Conservation (phyloP, 2,329 filamentous ascomycete genomes). For the Calonectria naviculata region DNA sequence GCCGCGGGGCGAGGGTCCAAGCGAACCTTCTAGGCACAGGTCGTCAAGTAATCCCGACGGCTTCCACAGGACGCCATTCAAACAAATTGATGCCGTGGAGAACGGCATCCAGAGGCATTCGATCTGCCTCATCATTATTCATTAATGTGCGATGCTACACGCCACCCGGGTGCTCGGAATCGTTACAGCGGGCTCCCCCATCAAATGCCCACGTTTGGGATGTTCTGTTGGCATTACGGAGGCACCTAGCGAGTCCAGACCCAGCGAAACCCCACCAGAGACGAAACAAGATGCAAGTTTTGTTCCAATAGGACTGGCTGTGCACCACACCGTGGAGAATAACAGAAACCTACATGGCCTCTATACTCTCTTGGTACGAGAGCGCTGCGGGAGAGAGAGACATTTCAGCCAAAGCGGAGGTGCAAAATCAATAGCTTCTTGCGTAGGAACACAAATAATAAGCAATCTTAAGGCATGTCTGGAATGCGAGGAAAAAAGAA, state of each 20-base stretch:
- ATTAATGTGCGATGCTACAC: neutral
- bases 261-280: neutral
- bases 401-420: neutral
- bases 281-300: neutral
- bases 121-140: neutral
- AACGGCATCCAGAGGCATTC: neutral
- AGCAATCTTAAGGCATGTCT: neutral
- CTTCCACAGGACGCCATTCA: neutral
- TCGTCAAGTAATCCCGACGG: neutral
- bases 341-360: neutral
- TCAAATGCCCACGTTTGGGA: neutral
- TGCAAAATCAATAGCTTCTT: neutral
- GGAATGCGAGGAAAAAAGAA: constrained; percentile 1
- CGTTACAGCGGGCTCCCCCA: neutral
- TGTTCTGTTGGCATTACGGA: neutral
- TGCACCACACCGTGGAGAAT: neutral
- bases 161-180: neutral
- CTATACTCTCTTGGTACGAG: neutral
- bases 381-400: neutral
- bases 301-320: neutral
- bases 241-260: constrained; percentile 5
- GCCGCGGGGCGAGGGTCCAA: neutral
- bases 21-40: neutral
- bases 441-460: neutral
- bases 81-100: neutral